Conservation (phyloP, 257 asterid species). For the Ajuga chamaepitys region DNA sequence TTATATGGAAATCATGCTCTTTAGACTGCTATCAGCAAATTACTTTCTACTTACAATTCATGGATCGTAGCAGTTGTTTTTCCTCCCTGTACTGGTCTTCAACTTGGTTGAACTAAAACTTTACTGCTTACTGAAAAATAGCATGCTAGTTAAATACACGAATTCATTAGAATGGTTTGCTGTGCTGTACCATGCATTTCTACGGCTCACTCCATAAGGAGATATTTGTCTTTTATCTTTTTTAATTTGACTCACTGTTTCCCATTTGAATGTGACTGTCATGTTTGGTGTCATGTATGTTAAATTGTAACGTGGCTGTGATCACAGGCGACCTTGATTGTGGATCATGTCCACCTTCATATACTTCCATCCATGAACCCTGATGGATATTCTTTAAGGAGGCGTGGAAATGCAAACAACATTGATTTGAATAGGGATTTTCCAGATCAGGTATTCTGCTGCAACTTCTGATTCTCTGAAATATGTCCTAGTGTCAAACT, state of each 20-base stretch:
- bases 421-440: constrained; percentile 80
- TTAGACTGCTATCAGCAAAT: neutral
- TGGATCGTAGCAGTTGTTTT: neutral
- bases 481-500: neutral
- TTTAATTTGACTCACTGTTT: neutral
- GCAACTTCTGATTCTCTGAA: constrained; percentile 6
- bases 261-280: neutral
- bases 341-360: constrained; percentile 69
- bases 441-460: constrained; percentile 71
- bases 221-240: neutral
- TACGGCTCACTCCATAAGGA: neutral
- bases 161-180: neutral
- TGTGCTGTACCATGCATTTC: neutral
- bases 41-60: neutral
- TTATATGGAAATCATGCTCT: neutral
- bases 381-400: constrained; percentile 59
- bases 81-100: neutral
- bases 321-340: constrained; percentile 65
- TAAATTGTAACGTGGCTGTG: neutral
- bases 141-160: neutral
- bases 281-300: neutral
- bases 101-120: neutral
- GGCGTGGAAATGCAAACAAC: constrained; percentile 67
- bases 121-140: neutral
- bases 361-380: constrained; percentile 86